Conservation (phyloP, 1,139 yeast species). For the Spathaspora jeffriesii region DNA sequence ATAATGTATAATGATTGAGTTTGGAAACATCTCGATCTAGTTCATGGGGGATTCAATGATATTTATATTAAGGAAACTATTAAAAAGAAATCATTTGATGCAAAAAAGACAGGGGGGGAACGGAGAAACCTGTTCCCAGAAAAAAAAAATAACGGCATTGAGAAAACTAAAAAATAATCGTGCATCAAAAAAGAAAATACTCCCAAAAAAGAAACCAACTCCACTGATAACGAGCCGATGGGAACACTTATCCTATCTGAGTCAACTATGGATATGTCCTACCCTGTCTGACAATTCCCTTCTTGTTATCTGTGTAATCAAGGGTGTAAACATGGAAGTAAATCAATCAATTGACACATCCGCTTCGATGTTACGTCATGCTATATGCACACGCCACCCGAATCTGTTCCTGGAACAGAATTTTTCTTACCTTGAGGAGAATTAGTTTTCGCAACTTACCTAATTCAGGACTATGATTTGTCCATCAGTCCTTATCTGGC, state of each 20-base stretch:
- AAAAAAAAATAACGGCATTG: slow-evolving; percentile 1
- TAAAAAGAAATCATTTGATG: slow-evolving; percentile 3
- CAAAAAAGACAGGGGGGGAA: neutral
- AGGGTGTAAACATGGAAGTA: too few species aligned
- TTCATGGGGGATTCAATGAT: neutral
- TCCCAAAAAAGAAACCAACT: neutral
- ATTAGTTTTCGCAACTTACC: neutral
- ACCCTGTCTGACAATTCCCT: too few species aligned
- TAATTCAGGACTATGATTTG: neutral
- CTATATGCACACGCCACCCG: too few species aligned
- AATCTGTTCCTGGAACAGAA: too few species aligned
- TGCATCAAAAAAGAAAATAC: neutral
- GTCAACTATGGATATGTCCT: too few species aligned
- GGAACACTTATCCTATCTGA: neutral
- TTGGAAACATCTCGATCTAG: neutral
- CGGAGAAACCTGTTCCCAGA: neutral
- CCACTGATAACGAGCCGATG: neutral
- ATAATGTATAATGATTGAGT: neutral
- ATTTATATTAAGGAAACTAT: slow-evolving; percentile 2
- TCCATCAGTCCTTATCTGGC: neutral
- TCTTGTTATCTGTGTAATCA: too few species aligned
- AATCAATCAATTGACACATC: too few species aligned
- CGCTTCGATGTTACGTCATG: neutral
- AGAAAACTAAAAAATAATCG: neutral
- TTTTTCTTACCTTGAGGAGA: neutral